Conservation (phyloP, 257 asterid genomes). For the Solanum verrucosum region DNA sequence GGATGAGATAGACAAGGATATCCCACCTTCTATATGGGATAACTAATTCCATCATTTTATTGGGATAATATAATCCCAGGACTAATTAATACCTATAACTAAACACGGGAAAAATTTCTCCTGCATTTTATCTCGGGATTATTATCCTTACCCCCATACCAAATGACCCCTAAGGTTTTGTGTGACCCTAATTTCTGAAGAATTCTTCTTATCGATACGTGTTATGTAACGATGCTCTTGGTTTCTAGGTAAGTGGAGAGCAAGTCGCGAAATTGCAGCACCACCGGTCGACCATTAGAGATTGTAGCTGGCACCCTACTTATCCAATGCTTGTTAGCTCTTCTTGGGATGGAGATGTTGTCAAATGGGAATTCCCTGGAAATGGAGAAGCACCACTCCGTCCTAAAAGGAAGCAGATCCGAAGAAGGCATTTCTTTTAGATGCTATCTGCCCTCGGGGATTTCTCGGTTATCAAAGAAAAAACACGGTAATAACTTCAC, state of each 20-base stretch:
- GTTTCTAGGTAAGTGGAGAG: slow-evolving; percentile 49
- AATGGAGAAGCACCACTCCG: slow-evolving; percentile 22
- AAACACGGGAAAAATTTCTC: not conserved
- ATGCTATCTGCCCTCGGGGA: not conserved
- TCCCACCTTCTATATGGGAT: not conserved
- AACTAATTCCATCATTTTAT: not conserved
- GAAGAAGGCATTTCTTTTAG: not conserved
- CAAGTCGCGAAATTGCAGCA: slow-evolving; percentile 57
- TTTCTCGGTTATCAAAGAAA: not conserved
- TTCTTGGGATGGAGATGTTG: slow-evolving; percentile 77
- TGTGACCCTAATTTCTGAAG: not conserved
- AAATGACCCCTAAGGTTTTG: not conserved
- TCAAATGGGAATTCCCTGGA: slow-evolving; percentile 69
- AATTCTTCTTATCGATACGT: not conserved
- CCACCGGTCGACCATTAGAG: slow-evolving; percentile 22
- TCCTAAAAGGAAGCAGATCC: not conserved
- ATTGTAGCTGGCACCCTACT: slow-evolving; percentile 66
- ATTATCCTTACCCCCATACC: not conserved
- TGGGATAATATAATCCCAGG: not conserved
- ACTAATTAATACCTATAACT: not conserved
- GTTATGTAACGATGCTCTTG: not conserved
- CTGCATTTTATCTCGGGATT: not conserved
- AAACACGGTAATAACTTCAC: not conserved
- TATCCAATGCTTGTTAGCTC: slow-evolving; percentile 73
- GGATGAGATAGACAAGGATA: not conserved